These are phyloP conservation scores for Jatropha multifida DNA, from an alignment of 441 rosid species.

Conservation along the genomic window DNA sequence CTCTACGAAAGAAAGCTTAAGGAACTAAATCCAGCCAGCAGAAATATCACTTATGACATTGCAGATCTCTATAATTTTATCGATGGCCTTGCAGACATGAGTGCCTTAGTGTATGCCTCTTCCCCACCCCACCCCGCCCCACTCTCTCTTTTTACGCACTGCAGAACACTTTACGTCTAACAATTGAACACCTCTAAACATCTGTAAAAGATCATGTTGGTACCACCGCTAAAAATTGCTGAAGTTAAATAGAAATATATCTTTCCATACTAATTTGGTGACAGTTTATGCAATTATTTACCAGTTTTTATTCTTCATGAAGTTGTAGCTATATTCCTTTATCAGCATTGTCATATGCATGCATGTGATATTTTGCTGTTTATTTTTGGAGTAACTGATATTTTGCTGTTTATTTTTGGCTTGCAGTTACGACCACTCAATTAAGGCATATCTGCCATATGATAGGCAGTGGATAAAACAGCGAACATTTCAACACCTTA, in stretches of 20 bases:
- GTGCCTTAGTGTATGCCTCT: constrained; percentile 81
- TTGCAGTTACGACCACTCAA: constrained; percentile 69
- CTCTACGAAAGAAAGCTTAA: constrained; percentile 88
- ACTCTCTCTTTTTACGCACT: constrained; percentile 20
- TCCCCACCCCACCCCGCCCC: constrained; percentile 26
- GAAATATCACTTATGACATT: constrained; percentile 83
- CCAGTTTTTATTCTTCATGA: not conserved
- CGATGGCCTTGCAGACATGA: constrained; percentile 95
- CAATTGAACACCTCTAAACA: constrained; percentile 4
- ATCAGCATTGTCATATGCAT: not conserved
- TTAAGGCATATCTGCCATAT: constrained; percentile 72
- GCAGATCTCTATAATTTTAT: constrained; percentile 88
- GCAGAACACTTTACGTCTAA: constrained; percentile 5
- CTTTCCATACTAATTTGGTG: not conserved
- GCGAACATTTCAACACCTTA: constrained; percentile 69
- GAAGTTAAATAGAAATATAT: not conserved
- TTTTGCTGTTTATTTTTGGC: constrained; percentile 10
- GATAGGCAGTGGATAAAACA: constrained; percentile 95
- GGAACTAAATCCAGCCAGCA: constrained; percentile 79
- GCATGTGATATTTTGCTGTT: not conserved
- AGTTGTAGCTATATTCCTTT: not conserved
- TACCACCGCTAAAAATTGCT: not conserved
- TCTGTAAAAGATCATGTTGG: not conserved
- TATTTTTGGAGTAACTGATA: constrained; percentile 8
- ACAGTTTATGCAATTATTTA: not conserved